Evolutionary conservation across 805 yeast species (phyloP), one percentile per base, ranked within the genome.

Genomic region (Candida verbasci): DNA sequence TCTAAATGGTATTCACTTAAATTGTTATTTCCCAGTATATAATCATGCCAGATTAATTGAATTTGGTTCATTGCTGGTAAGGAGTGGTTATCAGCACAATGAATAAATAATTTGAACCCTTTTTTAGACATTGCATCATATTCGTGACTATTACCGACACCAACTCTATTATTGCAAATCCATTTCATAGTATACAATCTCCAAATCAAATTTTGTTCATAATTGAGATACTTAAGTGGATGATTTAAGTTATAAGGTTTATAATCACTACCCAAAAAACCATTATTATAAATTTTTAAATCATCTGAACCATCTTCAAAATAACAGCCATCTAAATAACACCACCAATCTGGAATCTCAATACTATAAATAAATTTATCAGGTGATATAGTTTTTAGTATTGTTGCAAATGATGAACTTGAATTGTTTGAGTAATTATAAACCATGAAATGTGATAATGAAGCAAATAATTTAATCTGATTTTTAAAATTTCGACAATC

Each of bases 71-170:
- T 48, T 2, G 60, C 46, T 1, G 85, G 84, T 38, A 80, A 72
- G 3, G 55, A 39, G 0, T 77, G 72, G 17, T 74, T 74, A 40
- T 76, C 85, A 38, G 71, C 69, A 55, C 88, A 82, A 44, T 71
- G 68, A 12, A 81, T 59, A 42, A 72, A 73, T 10, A 79, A 46
- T 28, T 64, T 65, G 77, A 82, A 79, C 17, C 24, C 37, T 15
- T 41, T 29, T 21, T 35, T 34, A 14, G 14, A 5, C 40, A 27
- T 24, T 44, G 49, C 11, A 35, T 55, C 52, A 41, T 52, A 60
- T 38, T 60, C 64, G 26, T 50, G 46, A 11, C 55, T 43, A 31
- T 55, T 62, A 8, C 69, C 68, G 23, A 62, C 37, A 36, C 59
- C 60, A 17, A 61, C 40, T 27, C 49, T 48, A 18, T 41, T 39